Evolutionary conservation across 2,329 filamentous ascomycete genomes (phyloP), one percentile per base, ranked within the genome.

Genomic region (Curvularia hawaiiensis): DNA sequence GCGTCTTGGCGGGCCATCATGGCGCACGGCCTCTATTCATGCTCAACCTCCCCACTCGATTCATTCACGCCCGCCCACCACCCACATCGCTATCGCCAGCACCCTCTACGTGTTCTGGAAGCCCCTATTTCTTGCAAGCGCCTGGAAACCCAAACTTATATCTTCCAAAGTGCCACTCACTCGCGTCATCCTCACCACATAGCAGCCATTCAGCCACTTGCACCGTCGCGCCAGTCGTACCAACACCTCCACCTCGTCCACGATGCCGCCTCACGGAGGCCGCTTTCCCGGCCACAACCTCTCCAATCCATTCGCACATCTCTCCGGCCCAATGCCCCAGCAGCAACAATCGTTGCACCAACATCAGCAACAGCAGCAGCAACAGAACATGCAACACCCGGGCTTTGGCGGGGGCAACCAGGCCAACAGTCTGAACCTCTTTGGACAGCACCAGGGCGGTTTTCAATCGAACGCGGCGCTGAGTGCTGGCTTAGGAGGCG

Each of bases 341-440:
- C 66, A 63, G 47, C 61, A 62, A 48, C 59, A 64, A 35, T 70
- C 76, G 56, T 79, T 80, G 57, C 79, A 82, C 78, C 68, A 80
- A 61, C 84, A 62, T 22, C 71, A 76, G 56, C 80, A 81, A 78
- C 71, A 76, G 55, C 80, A 80, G 56, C 79, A 82, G 78, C 68
- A 80, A 61, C 84, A 85, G 53, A 83, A 81, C 45, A 80, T 93
- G 55, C 82, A 84, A 58, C 90, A 90, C 73, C 87, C 90, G 50
- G 84, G 83, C 55, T 96, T 95, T 75, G 85, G 70, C 52, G 69
- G 63, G 55, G 71, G 59, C 51, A 75, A 69, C 58, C 74, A 72
- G 87, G 87, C 85, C 67, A 84, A 87, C 59, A 90, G 88, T 74
- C 83, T 85, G 50, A 84, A 85, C 70, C 84, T 90, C 63, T 76